phyloP scores from a whole-genome alignment of 345 rosid species.

The Streptanthus diversifolius region DNA sequence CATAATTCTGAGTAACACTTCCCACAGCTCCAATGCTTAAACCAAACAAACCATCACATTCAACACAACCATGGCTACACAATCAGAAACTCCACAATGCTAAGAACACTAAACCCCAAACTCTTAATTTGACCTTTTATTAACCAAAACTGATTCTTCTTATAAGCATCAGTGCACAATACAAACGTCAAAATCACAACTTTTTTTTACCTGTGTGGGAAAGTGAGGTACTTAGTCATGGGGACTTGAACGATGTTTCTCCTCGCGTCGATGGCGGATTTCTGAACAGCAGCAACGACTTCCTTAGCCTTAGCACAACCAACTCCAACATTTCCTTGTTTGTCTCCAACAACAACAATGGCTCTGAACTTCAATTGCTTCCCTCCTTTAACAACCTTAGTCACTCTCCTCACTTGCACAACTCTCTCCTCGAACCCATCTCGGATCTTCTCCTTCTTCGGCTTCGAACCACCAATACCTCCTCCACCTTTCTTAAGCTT shows the following conservation, averaged over 20 bases:
- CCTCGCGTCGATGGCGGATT: conserved; percentile 73
- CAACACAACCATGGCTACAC: background rate
- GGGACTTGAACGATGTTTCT: conserved; percentile 72
- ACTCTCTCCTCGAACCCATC: conserved; percentile 94
- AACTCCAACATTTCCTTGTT: conserved; percentile 78
- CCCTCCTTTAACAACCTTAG: conserved; percentile 95
- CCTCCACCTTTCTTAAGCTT: conserved; percentile 47
- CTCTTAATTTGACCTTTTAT: background rate
- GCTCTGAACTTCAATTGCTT: conserved; percentile 76
- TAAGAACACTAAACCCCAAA: background rate
- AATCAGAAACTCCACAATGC: background rate
- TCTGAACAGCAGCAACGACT: conserved; percentile 73
- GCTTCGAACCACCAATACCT: conserved; percentile 43
- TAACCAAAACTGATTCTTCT: background rate
- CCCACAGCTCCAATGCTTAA: background rate
- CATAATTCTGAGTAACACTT: background rate
- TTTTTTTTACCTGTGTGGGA: conserved; percentile 66
- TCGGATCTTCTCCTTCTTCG: conserved; percentile 52
- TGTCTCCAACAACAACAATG: conserved; percentile 80
- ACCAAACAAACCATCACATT: background rate
- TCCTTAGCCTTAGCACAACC: conserved; percentile 90
- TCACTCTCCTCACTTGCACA: conserved; percentile 73
- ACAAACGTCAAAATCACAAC: background rate
- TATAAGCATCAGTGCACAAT: background rate
- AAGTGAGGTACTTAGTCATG: conserved; percentile 83